Evolutionary conservation across 2,329 filamentous ascomycete genomes (phyloP).

Genomic region (Xylaria digitata): DNA sequence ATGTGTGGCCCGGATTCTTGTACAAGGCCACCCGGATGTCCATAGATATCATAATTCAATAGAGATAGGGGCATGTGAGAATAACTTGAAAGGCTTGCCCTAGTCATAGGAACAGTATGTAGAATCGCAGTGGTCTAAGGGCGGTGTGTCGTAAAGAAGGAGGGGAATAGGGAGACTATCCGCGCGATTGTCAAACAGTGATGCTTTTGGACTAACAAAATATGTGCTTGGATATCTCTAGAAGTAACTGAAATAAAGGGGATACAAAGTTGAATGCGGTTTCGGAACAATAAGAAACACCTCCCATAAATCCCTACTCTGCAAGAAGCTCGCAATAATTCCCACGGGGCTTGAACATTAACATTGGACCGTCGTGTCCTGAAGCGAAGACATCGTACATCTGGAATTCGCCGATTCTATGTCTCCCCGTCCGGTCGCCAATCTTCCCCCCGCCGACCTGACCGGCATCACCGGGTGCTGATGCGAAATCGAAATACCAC

Average conservation of each 20-base stretch:
- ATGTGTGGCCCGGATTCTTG: too few relatives aligned
- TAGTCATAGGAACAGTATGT: too few relatives aligned
- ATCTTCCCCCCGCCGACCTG: conserved; percentile 32
- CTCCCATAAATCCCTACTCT: not conserved
- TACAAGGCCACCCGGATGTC: too few relatives aligned
- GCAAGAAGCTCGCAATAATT: conserved; percentile 14
- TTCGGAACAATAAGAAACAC: not conserved
- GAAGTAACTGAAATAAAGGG: conserved; percentile 2
- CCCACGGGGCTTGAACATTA: conserved; percentile 34
- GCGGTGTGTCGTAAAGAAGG: too few relatives aligned
- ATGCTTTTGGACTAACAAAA: not conserved
- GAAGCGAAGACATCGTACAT: conserved; percentile 38
- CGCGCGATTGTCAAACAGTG: too few relatives aligned
- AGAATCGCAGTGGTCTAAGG: too few relatives aligned
- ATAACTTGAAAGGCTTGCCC: too few relatives aligned
- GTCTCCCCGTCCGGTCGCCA: conserved; percentile 29
- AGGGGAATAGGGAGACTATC: too few relatives aligned
- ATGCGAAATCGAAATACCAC: conserved; percentile 40
- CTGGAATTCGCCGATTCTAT: conserved; percentile 35
- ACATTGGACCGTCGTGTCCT: conserved; percentile 33
- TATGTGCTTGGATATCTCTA: conserved; percentile 1
- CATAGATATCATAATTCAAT: too few relatives aligned
- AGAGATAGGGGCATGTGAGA: too few relatives aligned
- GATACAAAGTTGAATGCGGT: not conserved
- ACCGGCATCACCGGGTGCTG: conserved; percentile 32